These are phyloP conservation scores for Cladosporium halotolerans DNA, from an alignment of 2,329 filamentous ascomycete species.

Conservation along the genomic window DNA sequence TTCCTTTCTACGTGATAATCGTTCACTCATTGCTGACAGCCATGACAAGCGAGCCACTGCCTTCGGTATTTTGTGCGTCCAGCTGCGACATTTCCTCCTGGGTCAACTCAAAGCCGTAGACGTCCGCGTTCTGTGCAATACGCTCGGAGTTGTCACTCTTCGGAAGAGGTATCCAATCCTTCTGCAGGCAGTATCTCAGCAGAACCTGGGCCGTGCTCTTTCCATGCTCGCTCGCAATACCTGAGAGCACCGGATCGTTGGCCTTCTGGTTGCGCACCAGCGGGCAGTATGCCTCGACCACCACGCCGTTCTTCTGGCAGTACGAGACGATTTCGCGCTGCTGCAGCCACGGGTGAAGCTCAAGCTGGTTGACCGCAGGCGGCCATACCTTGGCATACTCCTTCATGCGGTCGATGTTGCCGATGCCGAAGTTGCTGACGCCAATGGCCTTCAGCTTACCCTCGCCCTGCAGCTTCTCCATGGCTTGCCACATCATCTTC, in stretches of 20 bases:
- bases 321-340: constrained; percentile 54
- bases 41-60: constrained; percentile 27
- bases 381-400: constrained; percentile 60
- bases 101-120: constrained; percentile 55
- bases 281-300: constrained; percentile 59
- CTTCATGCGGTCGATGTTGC: constrained; percentile 64
- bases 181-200: constrained; percentile 76
- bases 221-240: constrained; percentile 63
- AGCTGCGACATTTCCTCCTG: constrained; percentile 52
- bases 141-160: constrained; percentile 65
- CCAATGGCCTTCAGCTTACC: constrained; percentile 61
- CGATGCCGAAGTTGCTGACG: constrained; percentile 65
- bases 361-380: constrained; percentile 68
- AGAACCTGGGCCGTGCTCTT: constrained; percentile 72
- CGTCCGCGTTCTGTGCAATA: constrained; percentile 59
- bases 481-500: constrained; percentile 58
- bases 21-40: constrained; percentile 25
- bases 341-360: constrained; percentile 69
- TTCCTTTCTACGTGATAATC: background rate
- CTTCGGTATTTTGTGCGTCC: constrained; percentile 42
- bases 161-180: constrained; percentile 62
- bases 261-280: constrained; percentile 66
- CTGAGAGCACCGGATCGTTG: constrained; percentile 59
- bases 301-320: constrained; percentile 53
- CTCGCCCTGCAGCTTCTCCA: constrained; percentile 56